A percentile compares a stretch with the other conserved stretches of the same genome.
Evolutionary conservation across 345 rosid species (phyloP).

Genomic region (Camelina neglecta): DNA sequence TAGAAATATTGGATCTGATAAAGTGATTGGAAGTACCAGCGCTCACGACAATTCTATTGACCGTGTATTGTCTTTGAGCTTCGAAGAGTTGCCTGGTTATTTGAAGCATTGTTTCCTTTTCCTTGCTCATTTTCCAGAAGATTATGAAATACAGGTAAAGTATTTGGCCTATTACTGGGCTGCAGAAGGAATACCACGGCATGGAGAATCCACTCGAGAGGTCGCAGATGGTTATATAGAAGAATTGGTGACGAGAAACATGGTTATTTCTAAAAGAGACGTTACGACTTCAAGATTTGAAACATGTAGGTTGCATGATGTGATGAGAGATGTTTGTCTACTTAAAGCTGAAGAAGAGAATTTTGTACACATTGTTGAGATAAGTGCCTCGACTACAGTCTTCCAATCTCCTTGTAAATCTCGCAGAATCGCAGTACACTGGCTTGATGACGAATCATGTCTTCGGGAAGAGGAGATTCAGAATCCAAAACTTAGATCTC

Average conservation of each 20-base stretch:
- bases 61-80: constrained; percentile 6
- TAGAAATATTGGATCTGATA: constrained; percentile 2
- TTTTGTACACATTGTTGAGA: neutral
- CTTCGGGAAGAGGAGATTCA: too few species aligned
- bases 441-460: too few species aligned
- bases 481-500: neutral
- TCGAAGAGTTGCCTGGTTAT: constrained; percentile 7
- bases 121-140: constrained; percentile 9
- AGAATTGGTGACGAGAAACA: neutral
- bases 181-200: neutral
- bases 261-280: neutral
- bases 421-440: neutral
- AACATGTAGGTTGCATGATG: neutral
- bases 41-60: neutral
- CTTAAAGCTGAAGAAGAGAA: neutral
- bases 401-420: neutral
- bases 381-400: neutral
- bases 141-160: neutral
- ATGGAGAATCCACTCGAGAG: neutral
- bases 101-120: constrained; percentile 27
- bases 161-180: neutral
- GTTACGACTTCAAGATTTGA: neutral
- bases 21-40: neutral
- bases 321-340: neutral
- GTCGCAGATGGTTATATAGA: neutral